Base-by-base conservation (phyloP, 2,329 filamentous ascomycete genomes). In the Aureobasidium namibiae region DNA sequence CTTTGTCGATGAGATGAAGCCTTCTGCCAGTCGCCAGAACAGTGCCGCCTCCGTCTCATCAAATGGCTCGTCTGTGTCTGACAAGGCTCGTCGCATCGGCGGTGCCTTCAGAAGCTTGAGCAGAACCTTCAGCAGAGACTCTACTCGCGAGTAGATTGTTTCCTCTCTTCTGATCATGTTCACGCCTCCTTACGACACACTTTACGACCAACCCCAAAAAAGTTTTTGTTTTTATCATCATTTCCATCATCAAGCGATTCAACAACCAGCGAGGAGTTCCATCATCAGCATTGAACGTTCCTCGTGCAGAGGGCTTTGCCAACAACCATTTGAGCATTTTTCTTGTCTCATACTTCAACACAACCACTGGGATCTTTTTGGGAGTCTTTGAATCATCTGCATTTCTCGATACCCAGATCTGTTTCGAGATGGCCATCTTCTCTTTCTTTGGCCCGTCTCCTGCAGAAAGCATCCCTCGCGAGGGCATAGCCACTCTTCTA, bases 1-100 rank as follows among this genome's bases (percentile, higher is more conserved):
- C 70, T 64, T 65, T 42, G 68, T 78, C 60, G 68, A 75, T 46
- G 74, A 76, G 65, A 68, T 68, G 66, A 67, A 72, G 63, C 67
- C 65, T 56, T 56, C 66, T 33, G 59, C 59, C 39, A 61, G 63
- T 46, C 57, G 57, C 8, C 46, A 52, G 10, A 53, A 50, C 57
- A 59, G 56, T 10, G 36, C 34, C 8, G 44, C 56, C 18, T 59
- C 56, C 36, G n/a, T 59, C 34, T 59, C 56, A 16, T 49, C 42
- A 21, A 58, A 58, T 29, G 46, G 56, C 11, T 50, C 56, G 13
- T 59, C 56, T 21, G 54, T 57, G 21, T 57, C 54, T 18, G 54
- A 57, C 31, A 57, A 57, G 42, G 29, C 41, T 9, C 54, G 54
- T 42, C 41, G 54, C 26, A 21, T 59, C n/a, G 56, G 56, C 34